Conservation (phyloP, 1,284 basidiomycete species). For the Trichosporon ovoides region DNA sequence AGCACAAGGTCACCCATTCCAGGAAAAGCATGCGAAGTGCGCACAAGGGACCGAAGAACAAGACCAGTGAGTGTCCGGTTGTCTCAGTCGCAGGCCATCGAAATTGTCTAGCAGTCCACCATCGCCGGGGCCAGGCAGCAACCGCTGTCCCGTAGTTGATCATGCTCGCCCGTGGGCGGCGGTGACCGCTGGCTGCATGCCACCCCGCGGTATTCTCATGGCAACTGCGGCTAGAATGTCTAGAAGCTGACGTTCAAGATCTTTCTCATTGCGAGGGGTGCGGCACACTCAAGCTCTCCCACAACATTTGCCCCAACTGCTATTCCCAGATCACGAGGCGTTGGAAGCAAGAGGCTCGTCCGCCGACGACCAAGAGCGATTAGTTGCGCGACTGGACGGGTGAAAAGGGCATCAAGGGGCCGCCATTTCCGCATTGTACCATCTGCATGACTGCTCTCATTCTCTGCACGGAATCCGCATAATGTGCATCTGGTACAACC, state of each 20-base stretch:
- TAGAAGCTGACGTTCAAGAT: constrained; percentile 55
- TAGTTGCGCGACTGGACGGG: constrained; percentile 9
- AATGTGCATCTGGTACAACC: constrained; percentile 1
- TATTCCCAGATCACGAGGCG: constrained; percentile 67
- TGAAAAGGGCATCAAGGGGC: constrained; percentile 19
- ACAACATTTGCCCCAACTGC: constrained; percentile 81
- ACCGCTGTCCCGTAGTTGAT: no score
- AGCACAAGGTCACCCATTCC: constrained; percentile 89
- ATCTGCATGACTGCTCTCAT: constrained; percentile 5
- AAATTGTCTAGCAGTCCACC: no score
- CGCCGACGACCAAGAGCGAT: background rate
- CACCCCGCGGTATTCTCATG: no score
- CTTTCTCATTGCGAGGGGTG: constrained; percentile 90
- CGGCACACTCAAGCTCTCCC: constrained; percentile 77
- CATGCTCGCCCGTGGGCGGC: no score
- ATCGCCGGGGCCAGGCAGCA: background rate
- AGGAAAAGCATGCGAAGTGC: constrained; percentile 90
- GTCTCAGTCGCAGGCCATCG: no score
- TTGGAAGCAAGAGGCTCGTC: constrained; percentile 35
- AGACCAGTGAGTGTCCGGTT: constrained; percentile 62
- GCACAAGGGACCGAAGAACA: constrained; percentile 93
- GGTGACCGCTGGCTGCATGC: no score
- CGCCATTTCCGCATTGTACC: constrained; percentile 11
- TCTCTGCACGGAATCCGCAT: background rate
- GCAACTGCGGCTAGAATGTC: no score